These are phyloP conservation scores for Lentinula guzmanii DNA, from an alignment of 768 basidiomycete species.

Conservation along the genomic window DNA sequence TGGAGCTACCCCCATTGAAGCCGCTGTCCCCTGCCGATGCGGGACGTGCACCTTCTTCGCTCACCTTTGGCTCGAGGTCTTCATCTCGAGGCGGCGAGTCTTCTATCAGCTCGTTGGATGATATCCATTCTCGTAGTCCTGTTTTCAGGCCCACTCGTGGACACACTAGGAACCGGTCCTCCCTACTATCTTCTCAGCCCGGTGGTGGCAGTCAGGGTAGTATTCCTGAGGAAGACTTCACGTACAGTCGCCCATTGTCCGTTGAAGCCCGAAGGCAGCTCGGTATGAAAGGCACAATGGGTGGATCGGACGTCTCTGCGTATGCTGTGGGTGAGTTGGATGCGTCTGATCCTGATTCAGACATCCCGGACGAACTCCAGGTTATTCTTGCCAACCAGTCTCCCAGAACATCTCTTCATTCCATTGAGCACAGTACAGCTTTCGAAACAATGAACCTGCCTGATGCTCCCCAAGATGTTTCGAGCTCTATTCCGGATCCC, in stretches of 20 bases:
- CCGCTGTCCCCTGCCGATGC: not conserved
- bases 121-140: conserved; percentile 23
- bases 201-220: not conserved
- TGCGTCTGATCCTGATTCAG: conserved; percentile 62
- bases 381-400: conserved; percentile 42
- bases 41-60: conserved; percentile 5
- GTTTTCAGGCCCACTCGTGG: conserved; percentile 26
- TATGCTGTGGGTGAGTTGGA: conserved; percentile 41
- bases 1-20: conserved; percentile 1
- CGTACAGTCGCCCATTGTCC: conserved; percentile 29
- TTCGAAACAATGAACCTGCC: conserved; percentile 19
- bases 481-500: not conserved
- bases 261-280: conserved; percentile 50
- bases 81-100: conserved; percentile 21
- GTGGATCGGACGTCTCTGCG: conserved; percentile 45
- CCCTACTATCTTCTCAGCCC: conserved; percentile 11
- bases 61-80: conserved; percentile 21
- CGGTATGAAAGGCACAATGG: conserved; percentile 65
- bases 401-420: conserved; percentile 24
- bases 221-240: conserved; percentile 7
- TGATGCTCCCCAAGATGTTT: not conserved
- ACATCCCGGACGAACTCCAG: conserved; percentile 77
- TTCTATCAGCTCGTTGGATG: conserved; percentile 12
- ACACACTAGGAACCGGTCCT: conserved; percentile 18
- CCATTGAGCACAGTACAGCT: conserved; percentile 34